These are phyloP conservation scores for Blumeria graminis DNA, from an alignment of 2,329 filamentous ascomycete genomes.

Conservation along the genomic window DNA sequence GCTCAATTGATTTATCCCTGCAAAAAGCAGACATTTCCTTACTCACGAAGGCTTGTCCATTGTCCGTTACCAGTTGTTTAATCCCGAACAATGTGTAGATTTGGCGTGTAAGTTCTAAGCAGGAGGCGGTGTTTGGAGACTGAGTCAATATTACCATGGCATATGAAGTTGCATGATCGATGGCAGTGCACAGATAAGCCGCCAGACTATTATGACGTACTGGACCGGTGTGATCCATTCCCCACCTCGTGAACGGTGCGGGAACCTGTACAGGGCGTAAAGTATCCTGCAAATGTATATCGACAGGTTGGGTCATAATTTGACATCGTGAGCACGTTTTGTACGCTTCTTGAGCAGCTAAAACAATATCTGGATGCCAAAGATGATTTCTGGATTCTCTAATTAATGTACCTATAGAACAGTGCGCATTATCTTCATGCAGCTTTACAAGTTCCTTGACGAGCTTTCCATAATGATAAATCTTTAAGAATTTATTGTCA, in stretches of 20 bases:
- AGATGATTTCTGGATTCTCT: background rate
- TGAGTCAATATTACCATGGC: background rate
- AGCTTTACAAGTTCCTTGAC: background rate
- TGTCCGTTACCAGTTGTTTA: background rate
- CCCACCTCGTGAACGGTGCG: background rate
- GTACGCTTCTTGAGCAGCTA: background rate
- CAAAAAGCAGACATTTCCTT: background rate
- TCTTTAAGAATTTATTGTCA: background rate
- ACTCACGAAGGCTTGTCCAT: background rate
- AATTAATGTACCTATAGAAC: background rate
- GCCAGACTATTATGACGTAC: background rate
- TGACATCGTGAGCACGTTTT: background rate
- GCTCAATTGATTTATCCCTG: background rate
- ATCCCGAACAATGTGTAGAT: background rate
- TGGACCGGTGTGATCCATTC: background rate
- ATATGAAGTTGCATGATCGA: background rate
- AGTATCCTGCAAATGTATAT: background rate
- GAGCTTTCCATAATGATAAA: background rate
- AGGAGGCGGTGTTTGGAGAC: background rate
- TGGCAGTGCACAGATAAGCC: background rate
- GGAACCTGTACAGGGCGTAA: background rate
- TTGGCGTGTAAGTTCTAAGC: background rate
- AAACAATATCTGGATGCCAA: background rate
- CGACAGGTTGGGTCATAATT: background rate
- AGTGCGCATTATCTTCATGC: background rate